Conservation (phyloP, 768 basidiomycete species). For the Cystofilobasidium ferigula region DNA sequence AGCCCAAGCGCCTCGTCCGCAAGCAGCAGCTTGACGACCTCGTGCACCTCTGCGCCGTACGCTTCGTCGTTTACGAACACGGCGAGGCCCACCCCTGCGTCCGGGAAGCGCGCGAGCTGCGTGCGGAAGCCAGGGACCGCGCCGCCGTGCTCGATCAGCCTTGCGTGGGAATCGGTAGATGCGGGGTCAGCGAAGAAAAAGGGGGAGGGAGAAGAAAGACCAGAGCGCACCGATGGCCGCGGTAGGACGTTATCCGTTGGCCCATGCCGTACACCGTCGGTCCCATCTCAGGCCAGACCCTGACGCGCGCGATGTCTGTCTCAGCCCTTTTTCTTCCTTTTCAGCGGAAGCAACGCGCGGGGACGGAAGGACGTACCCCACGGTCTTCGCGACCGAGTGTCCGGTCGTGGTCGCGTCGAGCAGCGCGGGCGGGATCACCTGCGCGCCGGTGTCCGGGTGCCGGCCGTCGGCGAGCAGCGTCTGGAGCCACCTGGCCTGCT, state of each 20-base stretch:
- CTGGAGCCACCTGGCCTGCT: slow-evolving; percentile 4
- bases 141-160: slow-evolving; percentile 29
- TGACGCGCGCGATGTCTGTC: not conserved
- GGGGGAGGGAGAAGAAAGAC: not conserved
- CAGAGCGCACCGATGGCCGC: slow-evolving; percentile 27
- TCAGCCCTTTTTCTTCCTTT: slow-evolving; percentile 24
- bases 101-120: slow-evolving; percentile 29
- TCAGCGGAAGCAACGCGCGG: too few relatives aligned
- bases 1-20: slow-evolving; percentile 21
- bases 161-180: not conserved
- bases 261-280: slow-evolving; percentile 31
- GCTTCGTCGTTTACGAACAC: slow-evolving; percentile 31
- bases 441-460: slow-evolving; percentile 15
- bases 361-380: not conserved
- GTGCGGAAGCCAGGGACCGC: slow-evolving; percentile 31
- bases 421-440: slow-evolving; percentile 27
- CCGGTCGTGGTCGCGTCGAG: slow-evolving; percentile 19
- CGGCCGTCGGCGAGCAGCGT: slow-evolving; percentile 20
- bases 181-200: not conserved
- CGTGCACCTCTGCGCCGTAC: slow-evolving; percentile 2
- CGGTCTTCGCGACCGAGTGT: not conserved
- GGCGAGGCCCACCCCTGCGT: slow-evolving; percentile 29
- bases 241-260: slow-evolving; percentile 29
- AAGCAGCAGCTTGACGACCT: slow-evolving; percentile 18
- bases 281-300: not conserved